Base-by-base conservation (phyloP, 73 alveolate species). In the Effrenium voratum region DNA sequence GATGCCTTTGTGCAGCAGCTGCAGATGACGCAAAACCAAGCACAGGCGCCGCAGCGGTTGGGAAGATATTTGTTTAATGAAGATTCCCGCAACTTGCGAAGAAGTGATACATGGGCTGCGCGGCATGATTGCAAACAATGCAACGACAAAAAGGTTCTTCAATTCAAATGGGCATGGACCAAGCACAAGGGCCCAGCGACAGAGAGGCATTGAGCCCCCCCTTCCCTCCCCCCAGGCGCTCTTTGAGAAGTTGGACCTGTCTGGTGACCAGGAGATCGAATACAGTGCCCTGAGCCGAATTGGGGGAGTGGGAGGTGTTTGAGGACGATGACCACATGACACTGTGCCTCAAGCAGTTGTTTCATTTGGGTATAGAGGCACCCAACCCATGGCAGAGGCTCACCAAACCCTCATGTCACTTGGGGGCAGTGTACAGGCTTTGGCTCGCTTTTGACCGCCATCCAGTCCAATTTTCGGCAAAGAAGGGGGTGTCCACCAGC, bases 221-320 rank as follows among this genome's bases (percentile, higher is more conserved):
- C 72, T 0, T 15, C 28, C 30, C 40, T 52, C 63, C 40, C 1
- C 24, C 36, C 47, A 82, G 92, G 95, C 81, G 47, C 72, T 87
- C 43, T 87, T 87, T 44, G 84, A 87, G 43, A 60, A 63, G 47
- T 70, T 87, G 30, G 95, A 87, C 85, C 32, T 87, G 47, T 59
- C 95, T 8, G 95, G 95, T 10, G 95, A 87, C 49, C 49, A 87
- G 10, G 95, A 87, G 47, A 87, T 87, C 36, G 95, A 66, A n/a
- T 87, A 63, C 52, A 87, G 95, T 40, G 68, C 34, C 95, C 30
- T n/a, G 93, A 77, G 36, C 68, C 46, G 52, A 13, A 8, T 15
- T 63, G 77, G 63, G 19, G 63, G 19, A 12, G n/a, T n/a, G n/a
- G n/a, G n/a, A n/a, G n/a, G n/a, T n/a, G n/a, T n/a, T n/a, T n/a